Base-by-base conservation (phyloP, 139 green algal genomes). In the Edaphochlamys debaryana region DNA sequence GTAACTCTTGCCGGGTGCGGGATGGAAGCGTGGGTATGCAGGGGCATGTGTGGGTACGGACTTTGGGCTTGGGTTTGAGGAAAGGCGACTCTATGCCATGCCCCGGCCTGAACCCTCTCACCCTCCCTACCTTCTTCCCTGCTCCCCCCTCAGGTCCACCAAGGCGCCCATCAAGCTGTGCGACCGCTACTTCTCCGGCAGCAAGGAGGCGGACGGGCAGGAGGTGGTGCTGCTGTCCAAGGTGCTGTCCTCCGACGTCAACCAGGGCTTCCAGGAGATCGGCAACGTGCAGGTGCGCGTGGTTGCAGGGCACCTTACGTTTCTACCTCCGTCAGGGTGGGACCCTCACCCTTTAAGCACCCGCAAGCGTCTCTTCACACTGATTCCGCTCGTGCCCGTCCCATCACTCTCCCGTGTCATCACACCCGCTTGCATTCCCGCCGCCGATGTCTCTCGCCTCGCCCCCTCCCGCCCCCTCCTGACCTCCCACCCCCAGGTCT, bases 121-220 rank as follows among this genome's bases (percentile, higher is more conserved):
- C n/a, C n/a, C n/a, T n/a, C n/a, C n/a, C n/a, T n/a, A n/a, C n/a
- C n/a, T n/a, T n/a, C n/a, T n/a, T n/a, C n/a, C n/a, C n/a, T n/a
- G n/a, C n/a, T n/a, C n/a, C n/a, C n/a, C n/a, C n/a, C n/a, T n/a
- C n/a, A n/a, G n/a, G n/a, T n/a, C n/a, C 45, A 54, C 45, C 9
- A 54, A 98, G 36, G 91, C 96, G 20, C 96, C 96, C 19, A 93
- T 98, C 58, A 96, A 95, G 86, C 91, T 98, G 69, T 91, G 98
- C 40, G 89, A 98, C 75, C 79, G 79, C 41, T 77, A 79, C 42
- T 87, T 85, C 72, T 67, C 69, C n/a, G 84, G 69, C 40, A 71
- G n/a, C 40, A 86, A 80, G 81, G 68, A 85, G 52, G 78, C 82
- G 19, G 23, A n/a, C 0, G 79, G 54, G 1, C 79, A 93, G 87